Evolutionary conservation across 202 grass and related monocot species (phyloP).

Genomic region (Zoysia matrella): DNA sequence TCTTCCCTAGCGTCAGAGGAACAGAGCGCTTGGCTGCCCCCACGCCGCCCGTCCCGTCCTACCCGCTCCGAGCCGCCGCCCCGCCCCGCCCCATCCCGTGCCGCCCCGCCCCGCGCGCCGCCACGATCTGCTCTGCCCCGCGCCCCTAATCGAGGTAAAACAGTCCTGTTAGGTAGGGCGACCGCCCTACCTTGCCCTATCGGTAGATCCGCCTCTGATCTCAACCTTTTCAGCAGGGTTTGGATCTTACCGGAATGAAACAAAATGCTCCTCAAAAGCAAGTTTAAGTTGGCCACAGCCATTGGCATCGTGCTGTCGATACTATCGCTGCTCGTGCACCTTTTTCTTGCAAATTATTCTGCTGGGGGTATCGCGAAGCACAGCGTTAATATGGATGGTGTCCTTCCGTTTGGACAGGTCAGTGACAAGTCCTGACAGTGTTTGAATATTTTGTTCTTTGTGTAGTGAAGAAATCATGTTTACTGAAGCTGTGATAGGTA

Average conservation of each 20-base stretch:
- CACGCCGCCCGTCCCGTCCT: no score
- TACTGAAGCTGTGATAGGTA: neutral
- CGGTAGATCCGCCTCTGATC: neutral
- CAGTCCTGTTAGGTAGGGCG: no score
- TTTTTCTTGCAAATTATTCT: slow-evolving; percentile 95
- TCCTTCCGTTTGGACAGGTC: slow-evolving; percentile 65
- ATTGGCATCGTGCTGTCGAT: slow-evolving; percentile 79
- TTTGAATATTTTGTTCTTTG: neutral
- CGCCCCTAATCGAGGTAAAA: no score
- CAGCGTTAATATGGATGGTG: slow-evolving; percentile 60
- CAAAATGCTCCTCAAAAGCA: slow-evolving; percentile 96
- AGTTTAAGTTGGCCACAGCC: slow-evolving; percentile 87
- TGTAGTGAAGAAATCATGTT: slow-evolving; percentile 1
- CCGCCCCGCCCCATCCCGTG: no score
- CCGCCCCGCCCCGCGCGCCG: no score
- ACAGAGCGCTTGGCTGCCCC: no score
- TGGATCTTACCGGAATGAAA: slow-evolving; percentile 61
- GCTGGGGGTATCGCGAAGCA: slow-evolving; percentile 64
- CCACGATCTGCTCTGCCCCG: no score
- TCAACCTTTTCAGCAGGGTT: slow-evolving; percentile 38
- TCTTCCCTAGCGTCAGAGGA: no score
- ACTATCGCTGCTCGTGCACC: slow-evolving; percentile 81
- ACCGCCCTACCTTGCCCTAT: no score
- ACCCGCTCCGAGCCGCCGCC: no score
- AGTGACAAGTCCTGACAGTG: slow-evolving; percentile 5